These are phyloP conservation scores for Kazachstania bromeliacearum DNA, from an alignment of 805 yeast species.

Conservation along the genomic window DNA sequence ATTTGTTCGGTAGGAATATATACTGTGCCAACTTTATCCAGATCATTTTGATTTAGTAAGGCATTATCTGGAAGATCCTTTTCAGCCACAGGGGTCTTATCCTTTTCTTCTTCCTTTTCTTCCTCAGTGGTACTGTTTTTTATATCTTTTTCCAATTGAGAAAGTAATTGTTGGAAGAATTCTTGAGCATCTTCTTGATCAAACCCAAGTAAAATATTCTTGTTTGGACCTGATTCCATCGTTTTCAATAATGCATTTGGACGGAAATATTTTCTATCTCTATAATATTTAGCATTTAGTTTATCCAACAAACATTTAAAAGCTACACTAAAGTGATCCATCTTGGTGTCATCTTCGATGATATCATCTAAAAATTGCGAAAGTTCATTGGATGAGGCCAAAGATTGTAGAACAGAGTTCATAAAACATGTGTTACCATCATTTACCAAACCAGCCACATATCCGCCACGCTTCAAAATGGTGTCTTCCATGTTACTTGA, in stretches of 20 bases:
- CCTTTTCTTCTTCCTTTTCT: conserved; percentile 8
- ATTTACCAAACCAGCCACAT: conserved; percentile 75
- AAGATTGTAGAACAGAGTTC: conserved; percentile 79
- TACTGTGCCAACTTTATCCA: conserved; percentile 55
- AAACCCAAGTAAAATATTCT: conserved; percentile 69
- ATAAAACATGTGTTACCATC: conserved; percentile 93
- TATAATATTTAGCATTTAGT: conserved; percentile 47
- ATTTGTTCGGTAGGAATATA: conserved; percentile 66
- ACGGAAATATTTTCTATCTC: conserved; percentile 46
- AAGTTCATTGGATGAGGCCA: conserved; percentile 64
- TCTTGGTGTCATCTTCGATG: conserved; percentile 18
- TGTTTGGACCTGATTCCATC: conserved; percentile 72
- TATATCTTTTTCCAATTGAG: conserved; percentile 44
- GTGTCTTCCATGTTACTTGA: conserved; percentile 8
- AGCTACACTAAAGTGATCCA: conserved; percentile 40
- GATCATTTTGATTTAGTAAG: conserved; percentile 32
- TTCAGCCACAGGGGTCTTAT: conserved; percentile 17
- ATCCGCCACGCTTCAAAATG: conserved; percentile 56
- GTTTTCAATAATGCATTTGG: conserved; percentile 51
- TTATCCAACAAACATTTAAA: conserved; percentile 43
- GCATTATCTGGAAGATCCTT: conserved; percentile 31
- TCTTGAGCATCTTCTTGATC: conserved; percentile 97
- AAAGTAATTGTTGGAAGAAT: conserved; percentile 73
- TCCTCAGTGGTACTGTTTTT: conserved; percentile 14
- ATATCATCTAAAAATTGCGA: conserved; percentile 44